Evolutionary conservation across 805 yeast genomes (phyloP), one percentile per base, ranked within the genome.

Genomic region (Danielozyma ontarioensis): DNA sequence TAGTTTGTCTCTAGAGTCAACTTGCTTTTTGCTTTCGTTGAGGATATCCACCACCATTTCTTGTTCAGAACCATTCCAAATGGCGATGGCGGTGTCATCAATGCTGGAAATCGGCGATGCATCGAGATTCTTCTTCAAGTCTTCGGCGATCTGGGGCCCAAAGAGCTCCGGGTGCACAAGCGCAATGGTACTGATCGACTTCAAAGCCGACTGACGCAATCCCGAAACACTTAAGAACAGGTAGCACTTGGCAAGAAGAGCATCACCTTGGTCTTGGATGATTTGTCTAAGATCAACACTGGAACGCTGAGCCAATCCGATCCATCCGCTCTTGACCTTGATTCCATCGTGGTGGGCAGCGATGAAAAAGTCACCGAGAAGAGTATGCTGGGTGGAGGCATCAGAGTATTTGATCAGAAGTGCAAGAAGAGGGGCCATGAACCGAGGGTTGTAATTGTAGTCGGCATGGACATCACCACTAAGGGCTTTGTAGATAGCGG

Each of bases 21-120:
- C 64, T 22, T 59, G 58, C 21, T 64, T 62, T 11, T 63, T 59
- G 49, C 66, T 72, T 2, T 50, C 29, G 35, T 60, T 61, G 31
- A 84, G 55, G 4, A 84, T 76, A 48, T 85, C 78, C 13, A 78
- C 58, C 2, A 83, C 93, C 34, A 82, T 53, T 29, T 73, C 79
- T 2, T 88, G 94, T 28, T 80, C 94, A 0, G 66, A 53, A 7
- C 82, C 81, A 29, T 61, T 67, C 82, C 86, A 85, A 23, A 93
- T 83, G 11, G 59, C 56, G 13, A 83, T 50, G 26, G 79, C 75
- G 10, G 70, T 64, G 2, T 53, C 64, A 37, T 78, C 69, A 21
- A 82, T 50, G 1, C 56, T 54, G 0, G 58, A 45, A 13, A 78
- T 42, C 2, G 48, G 38, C 0, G 55, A 40, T 11, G 51, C 45